Evolutionary conservation across 441 rosid genomes (phyloP).

Genomic region (Jatropha podagrica): DNA sequence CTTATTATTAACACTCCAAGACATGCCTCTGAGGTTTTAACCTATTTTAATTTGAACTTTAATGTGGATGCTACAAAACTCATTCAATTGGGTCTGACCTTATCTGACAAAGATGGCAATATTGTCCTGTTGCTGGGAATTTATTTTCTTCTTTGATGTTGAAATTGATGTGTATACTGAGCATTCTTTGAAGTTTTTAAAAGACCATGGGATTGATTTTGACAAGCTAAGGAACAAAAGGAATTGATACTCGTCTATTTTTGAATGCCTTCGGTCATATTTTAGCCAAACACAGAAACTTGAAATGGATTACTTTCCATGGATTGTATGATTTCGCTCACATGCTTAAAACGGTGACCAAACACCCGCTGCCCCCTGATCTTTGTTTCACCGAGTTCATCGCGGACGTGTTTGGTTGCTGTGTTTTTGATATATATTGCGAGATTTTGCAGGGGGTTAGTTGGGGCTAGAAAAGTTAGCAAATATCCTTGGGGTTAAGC

Average conservation of each 20-base stretch:
- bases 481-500: not conserved
- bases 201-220: not conserved
- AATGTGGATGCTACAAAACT: not conserved
- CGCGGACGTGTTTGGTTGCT: not conserved
- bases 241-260: not conserved
- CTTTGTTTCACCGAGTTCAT: not conserved
- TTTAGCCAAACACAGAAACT: not conserved
- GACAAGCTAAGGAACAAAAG: not conserved
- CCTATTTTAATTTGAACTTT: not conserved
- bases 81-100: not conserved
- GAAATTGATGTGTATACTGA: not conserved
- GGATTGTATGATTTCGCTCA: constrained; percentile 16
- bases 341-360: not conserved
- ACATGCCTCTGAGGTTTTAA: not conserved
- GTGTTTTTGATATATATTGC: constrained; percentile 6
- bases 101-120: not conserved
- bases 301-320: constrained; percentile 13
- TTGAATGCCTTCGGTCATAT: not conserved
- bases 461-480: constrained; percentile 14
- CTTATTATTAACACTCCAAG: not conserved
- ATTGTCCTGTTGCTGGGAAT: not conserved
- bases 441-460: constrained; percentile 1
- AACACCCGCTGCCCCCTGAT: constrained; percentile 2
- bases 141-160: not conserved
- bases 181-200: not conserved